Evolutionary conservation across 2,329 filamentous ascomycete species (phyloP).

Genomic region (Diaporthe amygdali): DNA sequence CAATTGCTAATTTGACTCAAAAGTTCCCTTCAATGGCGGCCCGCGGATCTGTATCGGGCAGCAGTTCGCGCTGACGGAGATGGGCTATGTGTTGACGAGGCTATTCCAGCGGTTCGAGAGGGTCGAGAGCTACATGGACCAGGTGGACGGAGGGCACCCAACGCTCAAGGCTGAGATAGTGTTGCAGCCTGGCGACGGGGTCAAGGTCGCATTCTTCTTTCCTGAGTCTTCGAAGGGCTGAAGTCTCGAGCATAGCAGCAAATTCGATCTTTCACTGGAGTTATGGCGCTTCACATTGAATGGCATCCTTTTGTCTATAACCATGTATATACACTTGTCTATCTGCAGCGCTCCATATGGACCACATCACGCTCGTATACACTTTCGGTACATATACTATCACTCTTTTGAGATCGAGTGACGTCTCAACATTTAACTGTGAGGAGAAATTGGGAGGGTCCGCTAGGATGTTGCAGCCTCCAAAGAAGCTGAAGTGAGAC

Average conservation of each 20-base stretch:
- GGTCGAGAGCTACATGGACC: slow-evolving; percentile 62
- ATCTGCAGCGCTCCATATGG: not conserved
- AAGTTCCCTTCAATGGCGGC: slow-evolving; percentile 75
- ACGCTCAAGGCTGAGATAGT: slow-evolving; percentile 65
- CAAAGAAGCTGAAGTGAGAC: not conserved
- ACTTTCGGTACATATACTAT: not conserved
- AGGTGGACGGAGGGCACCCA: slow-evolving; percentile 59
- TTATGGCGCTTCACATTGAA: not conserved
- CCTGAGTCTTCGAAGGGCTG: slow-evolving; percentile 40
- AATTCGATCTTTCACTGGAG: not conserved
- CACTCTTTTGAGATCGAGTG: not conserved
- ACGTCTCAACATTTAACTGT: not conserved
- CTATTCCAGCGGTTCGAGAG: slow-evolving; percentile 74
- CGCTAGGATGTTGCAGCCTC: too few relatives aligned
- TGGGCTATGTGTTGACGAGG: slow-evolving; percentile 73
- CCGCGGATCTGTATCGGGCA: slow-evolving; percentile 79
- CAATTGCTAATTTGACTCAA: not conserved
- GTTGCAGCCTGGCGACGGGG: slow-evolving; percentile 62
- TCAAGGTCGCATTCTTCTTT: slow-evolving; percentile 59
- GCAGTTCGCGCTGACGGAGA: slow-evolving; percentile 82
- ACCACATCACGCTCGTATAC: too few relatives aligned
- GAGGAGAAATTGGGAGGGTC: not conserved
- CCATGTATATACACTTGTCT: not conserved
- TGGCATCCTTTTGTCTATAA: not conserved
- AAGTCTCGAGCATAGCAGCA: not conserved